Evolutionary conservation across 257 asterid species (phyloP).

Genomic region (Lithospermum erythrorhizon): DNA sequence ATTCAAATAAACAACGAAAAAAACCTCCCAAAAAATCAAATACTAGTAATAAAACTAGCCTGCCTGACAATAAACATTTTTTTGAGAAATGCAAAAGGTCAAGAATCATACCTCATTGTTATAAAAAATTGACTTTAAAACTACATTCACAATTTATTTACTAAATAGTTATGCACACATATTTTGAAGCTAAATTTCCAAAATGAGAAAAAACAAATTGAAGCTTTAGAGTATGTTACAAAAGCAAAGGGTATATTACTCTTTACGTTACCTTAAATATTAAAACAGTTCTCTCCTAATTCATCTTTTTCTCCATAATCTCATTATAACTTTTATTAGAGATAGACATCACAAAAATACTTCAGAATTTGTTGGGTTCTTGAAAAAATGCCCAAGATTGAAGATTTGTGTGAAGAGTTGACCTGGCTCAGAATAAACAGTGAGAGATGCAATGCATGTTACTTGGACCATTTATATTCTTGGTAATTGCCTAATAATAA

Average conservation of each 20-base stretch:
- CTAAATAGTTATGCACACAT: too few species aligned
- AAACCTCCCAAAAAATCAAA: not conserved
- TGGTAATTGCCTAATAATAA: too few species aligned
- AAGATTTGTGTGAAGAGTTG: not conserved
- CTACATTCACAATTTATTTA: constrained; percentile 21
- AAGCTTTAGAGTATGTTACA: constrained; percentile 31
- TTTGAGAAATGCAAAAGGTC: constrained; percentile 18
- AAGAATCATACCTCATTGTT: constrained; percentile 18
- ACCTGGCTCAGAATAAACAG: not conserved
- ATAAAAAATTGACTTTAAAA: constrained; percentile 9
- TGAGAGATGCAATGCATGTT: not conserved
- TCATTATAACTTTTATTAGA: constrained; percentile 8
- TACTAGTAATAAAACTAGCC: not conserved
- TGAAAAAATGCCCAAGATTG: too few species aligned
- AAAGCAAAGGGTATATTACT: constrained; percentile 40
- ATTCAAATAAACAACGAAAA: not conserved
- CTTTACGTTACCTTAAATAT: constrained; percentile 26
- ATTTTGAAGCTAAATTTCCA: too few species aligned
- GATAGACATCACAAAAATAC: not conserved
- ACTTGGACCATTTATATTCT: not conserved
- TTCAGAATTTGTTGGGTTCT: too few species aligned
- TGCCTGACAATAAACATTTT: constrained; percentile 1
- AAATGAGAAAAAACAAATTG: too few species aligned
- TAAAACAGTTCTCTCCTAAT: constrained; percentile 33
- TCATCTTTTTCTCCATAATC: constrained; percentile 7